phyloP scores from a whole-genome alignment of 129 eudicot genomes.

The Tagetes patula region DNA sequence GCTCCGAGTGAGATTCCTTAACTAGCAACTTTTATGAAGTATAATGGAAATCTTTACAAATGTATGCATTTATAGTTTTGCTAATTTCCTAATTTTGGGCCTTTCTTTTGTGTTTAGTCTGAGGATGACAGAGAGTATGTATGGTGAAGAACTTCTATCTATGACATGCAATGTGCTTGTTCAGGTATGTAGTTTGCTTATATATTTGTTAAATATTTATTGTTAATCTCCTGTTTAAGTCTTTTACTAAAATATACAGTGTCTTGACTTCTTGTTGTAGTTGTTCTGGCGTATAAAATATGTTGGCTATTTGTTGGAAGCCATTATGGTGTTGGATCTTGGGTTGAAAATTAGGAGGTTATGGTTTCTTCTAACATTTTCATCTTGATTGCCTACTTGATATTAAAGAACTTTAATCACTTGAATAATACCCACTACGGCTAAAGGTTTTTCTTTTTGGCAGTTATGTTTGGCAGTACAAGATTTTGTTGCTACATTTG shows the following conservation, averaged over 20 bases:
- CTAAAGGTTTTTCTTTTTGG: slow-evolving; percentile 10
- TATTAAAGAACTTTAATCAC: no score
- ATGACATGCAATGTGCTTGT: slow-evolving; percentile 77
- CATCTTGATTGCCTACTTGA: background rate
- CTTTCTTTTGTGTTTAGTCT: no score
- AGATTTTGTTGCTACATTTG: slow-evolving; percentile 73
- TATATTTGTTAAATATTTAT: background rate
- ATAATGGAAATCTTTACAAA: no score
- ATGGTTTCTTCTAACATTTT: slow-evolving; percentile 16
- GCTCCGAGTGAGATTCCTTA: no score
- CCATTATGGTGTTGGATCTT: slow-evolving; percentile 84
- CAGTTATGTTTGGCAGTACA: slow-evolving; percentile 85
- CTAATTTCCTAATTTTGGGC: no score
- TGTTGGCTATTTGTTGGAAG: slow-evolving; percentile 80
- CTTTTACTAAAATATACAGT: slow-evolving; percentile 1
- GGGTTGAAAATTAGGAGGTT: slow-evolving; percentile 82
- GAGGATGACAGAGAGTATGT: slow-evolving; percentile 52
- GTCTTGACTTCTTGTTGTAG: slow-evolving; percentile 29
- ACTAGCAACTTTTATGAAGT: no score
- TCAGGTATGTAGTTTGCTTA: slow-evolving; percentile 49
- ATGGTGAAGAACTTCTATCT: slow-evolving; percentile 81
- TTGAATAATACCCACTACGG: no score
- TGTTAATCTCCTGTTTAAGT: background rate
- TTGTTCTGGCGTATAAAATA: slow-evolving; percentile 78
- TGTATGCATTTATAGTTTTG: no score